Evolutionary conservation across 495 filamentous ascomycete species (phyloP), one percentile per base, ranked within the genome.

Genomic region (Daldinia caldariorum): DNA sequence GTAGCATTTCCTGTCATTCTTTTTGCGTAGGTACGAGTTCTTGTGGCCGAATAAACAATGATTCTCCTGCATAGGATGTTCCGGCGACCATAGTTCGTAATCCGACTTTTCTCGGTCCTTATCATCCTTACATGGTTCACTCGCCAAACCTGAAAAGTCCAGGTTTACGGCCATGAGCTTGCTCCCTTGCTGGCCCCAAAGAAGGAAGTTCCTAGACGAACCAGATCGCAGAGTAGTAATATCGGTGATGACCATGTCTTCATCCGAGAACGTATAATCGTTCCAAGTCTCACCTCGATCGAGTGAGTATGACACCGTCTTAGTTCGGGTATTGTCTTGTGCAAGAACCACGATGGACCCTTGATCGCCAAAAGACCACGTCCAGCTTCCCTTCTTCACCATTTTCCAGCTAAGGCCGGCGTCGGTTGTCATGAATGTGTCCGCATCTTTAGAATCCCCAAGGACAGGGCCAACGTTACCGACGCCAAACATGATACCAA

Each of bases 311-410:
- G 85, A 86, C 51, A 98, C 78, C 0, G 82, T 75, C 49, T 91
- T 89, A 4, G 93, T 93, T 51, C 89, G 83, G 12, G 68, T 68
- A 37, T 63, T 47, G 39, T 86, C 79, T 67, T 83, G 80, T 31
- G 94, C 92, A 58, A 99, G 89, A 32, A 97, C 93, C 61, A 98
- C 86, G 70, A 98, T 87, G 1, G 92, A 93, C 16, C 96, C 96
- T 76, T 96, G 92, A 69, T 98, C 96, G 59, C 95, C 95, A 72
- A 90, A 96, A 71, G 97, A 93, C 92, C 93, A 99, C 80, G 90
- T 89, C 80, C 93, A 96, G 38, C 81, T 85, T 7, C 95, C 96
- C 75, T 94, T 92, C 81, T 89, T 94, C 59, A 91, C 89, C 38
- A 89, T 84, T 47, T 84, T 90, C 96, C 96, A 99, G 32, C 81